Conservation (phyloP, 331 rosid genomes). For the Pyrus hybrid region DNA sequence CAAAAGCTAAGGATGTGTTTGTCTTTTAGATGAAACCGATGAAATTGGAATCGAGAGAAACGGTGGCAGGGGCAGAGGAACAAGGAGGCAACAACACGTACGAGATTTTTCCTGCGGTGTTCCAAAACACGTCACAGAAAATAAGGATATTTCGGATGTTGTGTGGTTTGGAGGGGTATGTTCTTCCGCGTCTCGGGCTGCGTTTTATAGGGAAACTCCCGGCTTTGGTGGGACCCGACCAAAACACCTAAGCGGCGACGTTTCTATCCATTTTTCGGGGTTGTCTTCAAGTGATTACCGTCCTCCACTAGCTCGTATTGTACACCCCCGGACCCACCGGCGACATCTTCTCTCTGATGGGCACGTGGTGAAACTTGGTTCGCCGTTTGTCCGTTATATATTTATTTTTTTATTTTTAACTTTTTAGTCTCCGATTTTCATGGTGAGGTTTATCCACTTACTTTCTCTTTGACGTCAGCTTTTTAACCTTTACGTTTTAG, state of each 20-base stretch:
- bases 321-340: slow-evolving; percentile 33
- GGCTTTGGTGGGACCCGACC: background rate
- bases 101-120: background rate
- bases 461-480: background rate
- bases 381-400: background rate
- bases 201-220: slow-evolving; percentile 34
- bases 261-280: slow-evolving; percentile 1
- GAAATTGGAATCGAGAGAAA: no score
- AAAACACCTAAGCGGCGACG: slow-evolving; percentile 32
- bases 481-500: background rate
- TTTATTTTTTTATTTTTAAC: background rate
- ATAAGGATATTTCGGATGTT: background rate
- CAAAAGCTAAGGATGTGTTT: background rate
- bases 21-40: background rate
- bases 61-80: background rate
- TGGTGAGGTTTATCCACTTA: slow-evolving; percentile 24
- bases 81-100: background rate
- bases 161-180: slow-evolving; percentile 1
- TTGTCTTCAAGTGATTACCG: slow-evolving; percentile 1
- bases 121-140: background rate
- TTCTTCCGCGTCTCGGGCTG: slow-evolving; percentile 1
- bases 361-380: slow-evolving; percentile 42
- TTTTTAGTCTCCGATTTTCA: background rate
- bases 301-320: slow-evolving; percentile 7
- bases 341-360: background rate